Evolutionary conservation across 1,284 basidiomycete genomes (phyloP).

Genomic region (Retiboletus fuscus): DNA sequence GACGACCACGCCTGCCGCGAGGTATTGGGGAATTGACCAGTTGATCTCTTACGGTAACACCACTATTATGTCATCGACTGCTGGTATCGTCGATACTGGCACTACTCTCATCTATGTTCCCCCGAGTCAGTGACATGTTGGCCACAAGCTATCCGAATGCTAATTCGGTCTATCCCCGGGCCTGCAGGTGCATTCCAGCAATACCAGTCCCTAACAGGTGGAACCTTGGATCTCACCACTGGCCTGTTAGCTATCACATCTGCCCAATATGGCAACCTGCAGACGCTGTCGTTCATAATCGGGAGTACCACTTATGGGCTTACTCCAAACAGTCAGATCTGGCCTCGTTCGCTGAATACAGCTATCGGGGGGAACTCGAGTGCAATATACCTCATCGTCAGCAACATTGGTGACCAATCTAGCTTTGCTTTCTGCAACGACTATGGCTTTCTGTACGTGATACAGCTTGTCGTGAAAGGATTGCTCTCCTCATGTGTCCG

Average conservation of each 20-base stretch:
- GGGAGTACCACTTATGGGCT: slow-evolving; percentile 52
- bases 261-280: slow-evolving; percentile 53
- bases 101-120: slow-evolving; percentile 47
- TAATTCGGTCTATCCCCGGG: background rate
- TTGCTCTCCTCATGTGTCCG: background rate
- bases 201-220: slow-evolving; percentile 66
- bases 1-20: slow-evolving; percentile 55
- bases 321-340: slow-evolving; percentile 64
- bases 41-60: slow-evolving; percentile 57
- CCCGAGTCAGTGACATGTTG: slow-evolving; percentile 43
- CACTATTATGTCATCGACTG: slow-evolving; percentile 52
- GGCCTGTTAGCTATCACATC: slow-evolving; percentile 57
- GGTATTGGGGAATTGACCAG: slow-evolving; percentile 68
- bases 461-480: background rate
- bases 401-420: slow-evolving; percentile 46
- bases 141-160: background rate
- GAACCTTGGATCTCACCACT: slow-evolving; percentile 55
- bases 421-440: slow-evolving; percentile 53
- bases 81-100: too few species aligned
- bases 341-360: slow-evolving; percentile 60
- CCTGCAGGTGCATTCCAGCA: slow-evolving; percentile 59
- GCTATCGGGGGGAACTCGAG: slow-evolving; percentile 54
- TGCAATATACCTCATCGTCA: slow-evolving; percentile 59
- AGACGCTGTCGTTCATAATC: slow-evolving; percentile 58
- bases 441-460: slow-evolving; percentile 49